These are phyloP conservation scores for Hygrocybe coccinea DNA, from an alignment of 768 basidiomycete genomes.

Conservation along the genomic window DNA sequence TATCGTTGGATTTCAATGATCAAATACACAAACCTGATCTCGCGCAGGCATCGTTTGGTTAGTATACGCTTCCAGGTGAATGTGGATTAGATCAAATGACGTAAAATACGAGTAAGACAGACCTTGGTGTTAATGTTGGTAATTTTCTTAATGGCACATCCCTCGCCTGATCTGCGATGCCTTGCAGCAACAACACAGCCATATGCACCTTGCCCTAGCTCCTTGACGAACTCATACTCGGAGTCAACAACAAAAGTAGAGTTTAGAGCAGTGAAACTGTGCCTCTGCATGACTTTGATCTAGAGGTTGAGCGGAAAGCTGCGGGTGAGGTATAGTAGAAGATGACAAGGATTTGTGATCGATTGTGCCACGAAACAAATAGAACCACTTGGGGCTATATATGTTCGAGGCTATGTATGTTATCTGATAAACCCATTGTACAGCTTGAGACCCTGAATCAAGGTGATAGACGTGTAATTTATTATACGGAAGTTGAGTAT, in stretches of 20 bases:
- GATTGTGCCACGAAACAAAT: too few species aligned
- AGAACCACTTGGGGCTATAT: too few species aligned
- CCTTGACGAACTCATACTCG: conserved; percentile 92
- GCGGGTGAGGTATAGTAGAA: not conserved
- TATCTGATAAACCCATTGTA: too few species aligned
- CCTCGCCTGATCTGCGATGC: conserved; percentile 78
- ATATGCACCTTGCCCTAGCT: conserved; percentile 94
- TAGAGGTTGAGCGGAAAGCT: not conserved
- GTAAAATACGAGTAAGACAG: conserved; percentile 13
- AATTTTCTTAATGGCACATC: conserved; percentile 95
- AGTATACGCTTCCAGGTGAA: conserved; percentile 65
- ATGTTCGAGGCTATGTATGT: too few species aligned
- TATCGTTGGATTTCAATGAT: conserved; percentile 11
- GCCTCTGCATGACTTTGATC: conserved; percentile 53
- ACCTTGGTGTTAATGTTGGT: conserved; percentile 91
- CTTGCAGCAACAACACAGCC: conserved; percentile 86
- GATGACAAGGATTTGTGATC: not conserved
- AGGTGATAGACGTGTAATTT: too few species aligned
- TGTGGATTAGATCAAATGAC: not conserved
- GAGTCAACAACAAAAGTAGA: conserved; percentile 84
- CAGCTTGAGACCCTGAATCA: too few species aligned
- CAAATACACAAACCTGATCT: conserved; percentile 66
- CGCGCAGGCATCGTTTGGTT: conserved; percentile 92
- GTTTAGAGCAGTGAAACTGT: conserved; percentile 77
- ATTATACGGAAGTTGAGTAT: too few species aligned